Evolutionary conservation across 1,139 yeast genomes (phyloP).

Genomic region (Casaregolazyma suthepensis): DNA sequence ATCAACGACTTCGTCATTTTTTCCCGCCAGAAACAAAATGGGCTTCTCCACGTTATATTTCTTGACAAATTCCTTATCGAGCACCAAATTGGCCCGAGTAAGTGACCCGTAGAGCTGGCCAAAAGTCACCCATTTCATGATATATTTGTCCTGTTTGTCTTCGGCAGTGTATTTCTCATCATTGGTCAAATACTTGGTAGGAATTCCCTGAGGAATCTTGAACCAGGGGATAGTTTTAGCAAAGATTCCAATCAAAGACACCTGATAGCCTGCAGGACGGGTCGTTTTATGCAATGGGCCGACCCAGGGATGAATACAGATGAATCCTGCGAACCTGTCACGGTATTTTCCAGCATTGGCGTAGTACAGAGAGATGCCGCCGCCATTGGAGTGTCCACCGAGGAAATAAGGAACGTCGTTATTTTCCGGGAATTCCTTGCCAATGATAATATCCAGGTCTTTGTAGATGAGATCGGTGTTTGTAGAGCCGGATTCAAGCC

Average conservation of each 20-base stretch:
- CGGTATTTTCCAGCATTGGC: slow-evolving; percentile 58
- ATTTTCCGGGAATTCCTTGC: slow-evolving; percentile 12
- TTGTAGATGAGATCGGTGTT: slow-evolving; percentile 57
- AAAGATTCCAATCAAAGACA: slow-evolving; percentile 47
- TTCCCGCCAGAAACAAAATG: slow-evolving; percentile 51
- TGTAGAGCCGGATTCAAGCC: slow-evolving; percentile 53
- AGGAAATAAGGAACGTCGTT: slow-evolving; percentile 32
- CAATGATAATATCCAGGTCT: slow-evolving; percentile 65
- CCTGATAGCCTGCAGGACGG: slow-evolving; percentile 38
- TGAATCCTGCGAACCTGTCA: slow-evolving; percentile 48
- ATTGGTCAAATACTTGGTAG: slow-evolving; percentile 49
- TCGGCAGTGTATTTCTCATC: slow-evolving; percentile 34
- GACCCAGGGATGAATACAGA: slow-evolving; percentile 66
- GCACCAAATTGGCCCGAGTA: slow-evolving; percentile 50
- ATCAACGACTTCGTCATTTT: slow-evolving; percentile 50
- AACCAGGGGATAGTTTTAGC: slow-evolving; percentile 47
- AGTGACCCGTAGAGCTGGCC: slow-evolving; percentile 60
- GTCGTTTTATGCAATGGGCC: slow-evolving; percentile 52
- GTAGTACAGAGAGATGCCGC: slow-evolving; percentile 72
- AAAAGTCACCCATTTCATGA: slow-evolving; percentile 47
- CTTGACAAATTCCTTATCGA: slow-evolving; percentile 39
- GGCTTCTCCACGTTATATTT: slow-evolving; percentile 41
- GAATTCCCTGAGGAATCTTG: slow-evolving; percentile 53
- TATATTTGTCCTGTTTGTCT: slow-evolving; percentile 42
- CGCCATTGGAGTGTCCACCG: slow-evolving; percentile 94